Base-by-base conservation (phyloP, 2,329 filamentous ascomycete genomes). In the Aspergillus versicolor region DNA sequence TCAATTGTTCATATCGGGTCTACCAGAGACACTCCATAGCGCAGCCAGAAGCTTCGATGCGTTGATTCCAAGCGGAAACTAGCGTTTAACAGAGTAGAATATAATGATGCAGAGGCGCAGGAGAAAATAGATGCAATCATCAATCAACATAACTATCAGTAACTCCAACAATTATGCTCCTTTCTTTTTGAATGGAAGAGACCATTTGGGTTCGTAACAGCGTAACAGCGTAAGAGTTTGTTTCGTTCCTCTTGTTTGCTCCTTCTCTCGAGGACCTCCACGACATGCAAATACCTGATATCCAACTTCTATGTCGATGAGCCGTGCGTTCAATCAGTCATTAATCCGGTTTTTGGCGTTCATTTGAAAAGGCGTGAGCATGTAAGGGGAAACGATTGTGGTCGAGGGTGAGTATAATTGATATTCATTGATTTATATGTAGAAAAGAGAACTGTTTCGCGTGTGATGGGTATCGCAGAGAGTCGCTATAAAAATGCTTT, bases 401-500 rank as follows among this genome's bases (percentile, higher is more conserved):
- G 27, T n/a, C 34, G 34, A 37, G 11, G 40, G 7, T 17, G 40
- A 42, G 17, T 42, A 42, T 42, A 21, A 42, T 42, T 42, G 40
- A 42, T 42, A 42, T 42, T 21, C 3, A 21, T 42, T 42, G 40
- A 17, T n/a, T 17, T 42, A 42, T 42, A 42, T 21, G 17, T 21
- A 42, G 40, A n/a, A 17, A 21, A 21, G 40, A 11, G 40, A 21
- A 9, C 19, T 21, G 40, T 21, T 17, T 42, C n/a, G 17, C 40
- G 9, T 50, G 30, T 15, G 19, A 21, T 50, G 42, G 37, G 37
- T 52, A 46, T 42, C 32, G 52, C 44, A 48, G 52, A 42, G 21
- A 40, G 38, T 52, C 53, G n/a, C 17, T 56, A 47, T 52, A 44
- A 34, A 43, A 40, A 40, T 49, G 34, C 11, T 22, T 48, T 48